phyloP scores from a whole-genome alignment of 2,329 filamentous ascomycete genomes.

The Achaetomium macrosporum region DNA sequence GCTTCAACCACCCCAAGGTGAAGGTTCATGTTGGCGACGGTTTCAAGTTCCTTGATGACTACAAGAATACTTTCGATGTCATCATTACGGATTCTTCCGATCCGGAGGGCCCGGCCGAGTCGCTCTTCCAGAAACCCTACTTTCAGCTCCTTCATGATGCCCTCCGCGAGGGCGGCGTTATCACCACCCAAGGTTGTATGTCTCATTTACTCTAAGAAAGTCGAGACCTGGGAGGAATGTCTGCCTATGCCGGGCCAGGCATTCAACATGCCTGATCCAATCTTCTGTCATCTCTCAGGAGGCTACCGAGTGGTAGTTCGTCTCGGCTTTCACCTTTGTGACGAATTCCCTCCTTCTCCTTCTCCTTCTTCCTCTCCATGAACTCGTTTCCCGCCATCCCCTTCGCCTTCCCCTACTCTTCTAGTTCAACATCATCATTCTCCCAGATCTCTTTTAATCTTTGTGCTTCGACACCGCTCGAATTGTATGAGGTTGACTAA shows the following conservation, averaged over 20 bases:
- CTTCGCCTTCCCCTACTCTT: background rate
- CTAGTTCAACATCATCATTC: background rate
- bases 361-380: constrained; percentile 7
- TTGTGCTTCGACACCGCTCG: too few species aligned
- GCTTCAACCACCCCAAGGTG: constrained; percentile 90
- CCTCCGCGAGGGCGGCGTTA: constrained; percentile 91
- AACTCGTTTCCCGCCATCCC: background rate
- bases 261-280: constrained; percentile 30
- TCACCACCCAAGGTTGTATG: constrained; percentile 99
- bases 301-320: constrained; percentile 26
- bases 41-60: constrained; percentile 96
- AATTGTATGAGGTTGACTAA: constrained; percentile 7
- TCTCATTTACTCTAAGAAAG: constrained; percentile 55
- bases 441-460: background rate
- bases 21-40: constrained; percentile 92
- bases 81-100: constrained; percentile 99
- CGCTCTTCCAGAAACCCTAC: constrained; percentile 97
- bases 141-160: constrained; percentile 90
- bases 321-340: constrained; percentile 20
- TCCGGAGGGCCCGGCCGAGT: constrained; percentile 93
- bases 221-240: constrained; percentile 25
- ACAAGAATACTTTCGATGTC: constrained; percentile 96
- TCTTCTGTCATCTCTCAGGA: constrained; percentile 20
- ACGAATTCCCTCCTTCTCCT: constrained; percentile 15
- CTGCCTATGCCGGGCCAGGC: constrained; percentile 23